Evolutionary conservation across 495 filamentous ascomycete genomes (phyloP).

Genomic region (Hamigera avellanea): DNA sequence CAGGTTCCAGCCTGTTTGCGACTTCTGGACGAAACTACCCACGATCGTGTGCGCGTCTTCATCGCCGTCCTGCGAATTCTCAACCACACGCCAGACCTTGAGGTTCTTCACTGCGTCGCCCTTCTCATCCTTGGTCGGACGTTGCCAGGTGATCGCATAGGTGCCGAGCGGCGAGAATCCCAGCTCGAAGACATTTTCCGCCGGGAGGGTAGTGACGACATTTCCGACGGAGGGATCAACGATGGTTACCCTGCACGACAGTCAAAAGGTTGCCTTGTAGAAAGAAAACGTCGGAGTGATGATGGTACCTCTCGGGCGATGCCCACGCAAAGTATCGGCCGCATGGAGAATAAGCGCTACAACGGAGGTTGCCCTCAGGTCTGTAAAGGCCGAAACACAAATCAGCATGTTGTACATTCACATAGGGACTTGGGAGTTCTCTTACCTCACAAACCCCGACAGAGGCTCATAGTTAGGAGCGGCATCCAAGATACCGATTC

Average conservation of each 20-base stretch:
- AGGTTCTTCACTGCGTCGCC: slow-evolving; percentile 91
- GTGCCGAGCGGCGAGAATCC: slow-evolving; percentile 88
- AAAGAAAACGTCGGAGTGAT: slow-evolving; percentile 2
- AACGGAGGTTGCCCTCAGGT: slow-evolving; percentile 89
- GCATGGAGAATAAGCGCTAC: slow-evolving; percentile 86
- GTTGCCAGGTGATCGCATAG: slow-evolving; percentile 94
- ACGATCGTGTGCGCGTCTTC: slow-evolving; percentile 58
- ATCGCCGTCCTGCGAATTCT: slow-evolving; percentile 35
- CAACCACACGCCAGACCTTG: slow-evolving; percentile 83
- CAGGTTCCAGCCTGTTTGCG: slow-evolving; percentile 90
- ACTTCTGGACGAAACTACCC: slow-evolving; percentile 87
- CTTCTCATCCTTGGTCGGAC: slow-evolving; percentile 79
- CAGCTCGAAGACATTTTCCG: slow-evolving; percentile 80
- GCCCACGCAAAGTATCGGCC: slow-evolving; percentile 95
- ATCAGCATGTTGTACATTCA: slow-evolving; percentile 7
- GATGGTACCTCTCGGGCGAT: slow-evolving; percentile 60
- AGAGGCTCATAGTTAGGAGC: slow-evolving; percentile 77
- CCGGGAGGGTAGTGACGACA: slow-evolving; percentile 59
- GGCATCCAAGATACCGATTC: slow-evolving; percentile 85
- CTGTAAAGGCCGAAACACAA: slow-evolving; percentile 26
- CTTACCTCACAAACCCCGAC: slow-evolving; percentile 63
- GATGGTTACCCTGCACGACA: slow-evolving; percentile 54
- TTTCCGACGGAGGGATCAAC: slow-evolving; percentile 72
- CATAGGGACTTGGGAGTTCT: background rate
- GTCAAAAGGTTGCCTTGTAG: background rate